phyloP scores from a whole-genome alignment of 2,329 filamentous ascomycete genomes.

The Diaporthe caulivora region DNA sequence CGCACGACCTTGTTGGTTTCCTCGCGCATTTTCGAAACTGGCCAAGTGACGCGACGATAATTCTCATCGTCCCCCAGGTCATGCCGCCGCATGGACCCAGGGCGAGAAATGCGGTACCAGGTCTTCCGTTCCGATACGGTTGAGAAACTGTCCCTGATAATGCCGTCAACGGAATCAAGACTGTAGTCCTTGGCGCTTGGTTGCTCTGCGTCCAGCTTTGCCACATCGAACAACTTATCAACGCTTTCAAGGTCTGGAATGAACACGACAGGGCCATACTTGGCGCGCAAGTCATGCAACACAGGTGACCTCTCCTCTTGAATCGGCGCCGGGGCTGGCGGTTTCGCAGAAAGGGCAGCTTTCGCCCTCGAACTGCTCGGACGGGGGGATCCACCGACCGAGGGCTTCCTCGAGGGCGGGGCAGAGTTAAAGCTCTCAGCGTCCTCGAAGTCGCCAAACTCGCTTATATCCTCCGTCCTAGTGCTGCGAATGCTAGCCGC shows the following conservation, averaged over 20 bases:
- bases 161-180: constrained; percentile 57
- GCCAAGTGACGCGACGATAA: constrained; percentile 71
- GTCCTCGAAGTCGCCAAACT: constrained; percentile 51
- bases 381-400: constrained; percentile 29
- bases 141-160: constrained; percentile 65
- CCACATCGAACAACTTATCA: constrained; percentile 52
- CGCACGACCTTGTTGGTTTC: constrained; percentile 70
- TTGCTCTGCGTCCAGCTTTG: constrained; percentile 46
- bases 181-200: constrained; percentile 37
- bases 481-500: constrained; percentile 32
- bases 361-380: constrained; percentile 23
- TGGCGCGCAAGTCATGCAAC: constrained; percentile 44
- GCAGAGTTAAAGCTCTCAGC: constrained; percentile 33
- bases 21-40: constrained; percentile 63
- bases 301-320: constrained; percentile 9
- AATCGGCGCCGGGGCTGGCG: constrained; percentile 9
- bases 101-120: constrained; percentile 75
- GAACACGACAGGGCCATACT: constrained; percentile 47
- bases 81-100: constrained; percentile 69
- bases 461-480: constrained; percentile 40
- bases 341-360: constrained; percentile 16
- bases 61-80: constrained; percentile 69
- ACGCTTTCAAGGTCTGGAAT: constrained; percentile 42
- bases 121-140: constrained; percentile 70
- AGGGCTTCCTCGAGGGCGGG: constrained; percentile 33